phyloP scores from a whole-genome alignment of 768 basidiomycete genomes.

The Serendipita sp. region DNA sequence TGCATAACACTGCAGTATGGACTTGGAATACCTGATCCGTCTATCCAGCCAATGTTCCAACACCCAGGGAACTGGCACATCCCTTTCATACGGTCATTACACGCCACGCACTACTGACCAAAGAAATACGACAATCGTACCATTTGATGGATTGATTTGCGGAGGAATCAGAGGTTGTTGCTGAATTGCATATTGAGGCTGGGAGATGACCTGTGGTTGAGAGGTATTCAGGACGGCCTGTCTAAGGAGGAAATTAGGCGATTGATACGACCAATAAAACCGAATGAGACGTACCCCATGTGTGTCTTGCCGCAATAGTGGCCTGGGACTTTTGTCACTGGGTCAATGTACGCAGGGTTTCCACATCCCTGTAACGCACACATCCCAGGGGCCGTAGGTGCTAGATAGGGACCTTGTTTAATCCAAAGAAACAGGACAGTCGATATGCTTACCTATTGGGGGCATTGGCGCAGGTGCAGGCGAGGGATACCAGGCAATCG shows the following conservation, averaged over 20 bases:
- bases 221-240: no score
- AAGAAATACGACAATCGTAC: neutral
- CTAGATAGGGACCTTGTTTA: no score
- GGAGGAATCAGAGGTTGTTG: neutral
- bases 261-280: neutral
- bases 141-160: neutral
- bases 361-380: neutral
- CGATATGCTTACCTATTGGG: no score
- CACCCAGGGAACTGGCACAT: neutral
- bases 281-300: neutral
- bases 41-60: neutral
- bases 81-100: neutral
- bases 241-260: no score
- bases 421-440: no score
- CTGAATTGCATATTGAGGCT: neutral
- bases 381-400: neutral
- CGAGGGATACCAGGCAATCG: no score
- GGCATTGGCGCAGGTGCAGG: no score
- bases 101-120: neutral
- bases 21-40: neutral
- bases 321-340: neutral
- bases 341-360: neutral
- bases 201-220: neutral
- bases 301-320: neutral
- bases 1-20: neutral